These are phyloP conservation scores for Patellaria atrata DNA, from an alignment of 495 filamentous ascomycete genomes.

Conservation along the genomic window DNA sequence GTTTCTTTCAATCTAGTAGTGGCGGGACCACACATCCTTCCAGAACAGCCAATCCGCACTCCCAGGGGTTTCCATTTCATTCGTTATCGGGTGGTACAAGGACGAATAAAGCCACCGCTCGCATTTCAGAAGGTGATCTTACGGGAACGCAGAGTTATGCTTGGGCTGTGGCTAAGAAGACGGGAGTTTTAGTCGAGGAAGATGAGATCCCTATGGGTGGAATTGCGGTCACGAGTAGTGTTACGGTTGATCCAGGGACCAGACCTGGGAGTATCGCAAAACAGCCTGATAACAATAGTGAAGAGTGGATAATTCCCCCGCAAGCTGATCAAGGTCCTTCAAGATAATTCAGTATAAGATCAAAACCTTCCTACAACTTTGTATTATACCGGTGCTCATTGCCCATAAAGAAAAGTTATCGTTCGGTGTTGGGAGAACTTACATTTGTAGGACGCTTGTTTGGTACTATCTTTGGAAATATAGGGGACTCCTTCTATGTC, in stretches of 20 bases:
- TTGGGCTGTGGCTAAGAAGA: slow-evolving; percentile 10
- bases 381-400: no score
- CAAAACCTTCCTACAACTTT: no score
- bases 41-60: slow-evolving; percentile 1
- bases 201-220: slow-evolving; percentile 4
- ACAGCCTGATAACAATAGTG: slow-evolving; percentile 9
- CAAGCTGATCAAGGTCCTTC: no score
- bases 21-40: no score
- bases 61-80: slow-evolving; percentile 14
- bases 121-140: neutral
- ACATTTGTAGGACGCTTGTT: no score
- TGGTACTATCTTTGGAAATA: no score
- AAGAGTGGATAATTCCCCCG: slow-evolving; percentile 20
- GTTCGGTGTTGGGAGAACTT: no score
- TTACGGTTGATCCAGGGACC: slow-evolving; percentile 4
- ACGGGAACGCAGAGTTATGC: slow-evolving; percentile 1
- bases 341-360: no score
- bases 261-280: slow-evolving; percentile 1
- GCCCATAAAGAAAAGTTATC: no score
- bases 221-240: slow-evolving; percentile 9
- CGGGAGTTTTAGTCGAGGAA: slow-evolving; percentile 3
- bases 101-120: slow-evolving; percentile 2
- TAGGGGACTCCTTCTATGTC: no score
- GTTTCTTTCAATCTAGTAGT: no score
- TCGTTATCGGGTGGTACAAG: slow-evolving; percentile 8